These are phyloP conservation scores for Gliomastix tumulicola DNA, from an alignment of 2,329 filamentous ascomycete genomes.

Conservation along the genomic window DNA sequence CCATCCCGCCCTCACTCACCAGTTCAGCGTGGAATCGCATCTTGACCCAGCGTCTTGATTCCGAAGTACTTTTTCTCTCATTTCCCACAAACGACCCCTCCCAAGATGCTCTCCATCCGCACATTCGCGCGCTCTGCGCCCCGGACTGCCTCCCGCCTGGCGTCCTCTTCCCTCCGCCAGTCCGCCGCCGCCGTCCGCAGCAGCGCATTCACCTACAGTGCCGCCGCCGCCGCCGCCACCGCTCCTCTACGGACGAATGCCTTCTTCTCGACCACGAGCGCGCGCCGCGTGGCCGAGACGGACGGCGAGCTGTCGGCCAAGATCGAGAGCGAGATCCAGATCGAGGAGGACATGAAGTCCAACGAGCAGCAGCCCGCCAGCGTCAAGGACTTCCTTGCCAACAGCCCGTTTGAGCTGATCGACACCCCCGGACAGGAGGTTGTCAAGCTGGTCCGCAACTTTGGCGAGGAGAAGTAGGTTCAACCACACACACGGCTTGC, in stretches of 20 bases:
- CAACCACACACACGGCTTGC: background rate
- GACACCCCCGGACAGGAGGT: conserved; percentile 83
- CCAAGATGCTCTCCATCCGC: conserved; percentile 64
- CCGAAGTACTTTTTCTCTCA: no score
- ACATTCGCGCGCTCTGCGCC: conserved; percentile 60
- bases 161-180: conserved; percentile 42
- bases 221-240: conserved; percentile 23
- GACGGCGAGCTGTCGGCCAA: conserved; percentile 81
- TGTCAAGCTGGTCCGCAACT: conserved; percentile 74
- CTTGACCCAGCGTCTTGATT: no score
- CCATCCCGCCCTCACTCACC: no score
- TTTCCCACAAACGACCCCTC: conserved; percentile 2
- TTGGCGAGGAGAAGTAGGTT: conserved; percentile 79
- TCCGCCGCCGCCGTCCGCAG: conserved; percentile 37
- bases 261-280: conserved; percentile 40
- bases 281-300: conserved; percentile 42
- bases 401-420: conserved; percentile 74
- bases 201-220: conserved; percentile 19
- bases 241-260: no score
- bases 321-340: conserved; percentile 74
- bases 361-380: conserved; percentile 65
- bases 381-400: conserved; percentile 83
- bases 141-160: conserved; percentile 52
- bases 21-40: no score
- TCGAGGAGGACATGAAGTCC: conserved; percentile 77